Base-by-base conservation (phyloP, 176 grass and related monocot species). In the Themeda triandra region DNA sequence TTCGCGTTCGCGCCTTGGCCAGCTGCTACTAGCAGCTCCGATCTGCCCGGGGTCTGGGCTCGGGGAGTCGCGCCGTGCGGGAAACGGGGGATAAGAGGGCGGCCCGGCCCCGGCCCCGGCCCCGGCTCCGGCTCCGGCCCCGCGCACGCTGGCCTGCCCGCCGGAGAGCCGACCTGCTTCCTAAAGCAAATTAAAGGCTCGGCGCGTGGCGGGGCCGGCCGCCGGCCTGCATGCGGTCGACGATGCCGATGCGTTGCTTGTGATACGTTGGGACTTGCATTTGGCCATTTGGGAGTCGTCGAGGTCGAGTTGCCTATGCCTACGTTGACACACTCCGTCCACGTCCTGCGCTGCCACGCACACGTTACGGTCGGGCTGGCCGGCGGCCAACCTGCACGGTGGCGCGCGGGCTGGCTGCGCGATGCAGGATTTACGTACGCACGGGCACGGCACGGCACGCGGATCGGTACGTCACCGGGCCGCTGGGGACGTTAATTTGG, bases 141-240 rank as follows among this genome's bases (percentile, higher is more conserved):
- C 82, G 81, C 67, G 46, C 82, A 85, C 63, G 73, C 80, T n/a
- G 81, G 13, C 18, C 32, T 88, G 86, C 76, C 36, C 69, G 68
- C 63, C 87, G 48, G 70, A 1, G 29, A 81, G 77, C 63, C 78
- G 37, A 80, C 77, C 82, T 49, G 51, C 15, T n/a, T 44, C 66
- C 73, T n/a, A 79, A n/a, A 31, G 66, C 4, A 23, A 80, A 84
- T 68, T 88, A 58, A 88, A 88, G 69, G 42, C 67, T 9, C n/a
- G 56, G 56, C 42, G 66, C 66, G 75, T 66, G 75, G 87, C 56
- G 75, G 74, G 81, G 13, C 42, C 49, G 72, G 56, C n/a, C 56
- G 59, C 24, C 58, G 17, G 17, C 49, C 5, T 44, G 49, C 18
- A 0, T 53, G 2, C 18, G 18, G 6, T 1, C 6, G 36, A 6